Percentiles rank a stretch among this genome's conserved stretches.
phyloP scores from a whole-genome alignment of 345 rosid genomes.

The Populus davidiana region DNA sequence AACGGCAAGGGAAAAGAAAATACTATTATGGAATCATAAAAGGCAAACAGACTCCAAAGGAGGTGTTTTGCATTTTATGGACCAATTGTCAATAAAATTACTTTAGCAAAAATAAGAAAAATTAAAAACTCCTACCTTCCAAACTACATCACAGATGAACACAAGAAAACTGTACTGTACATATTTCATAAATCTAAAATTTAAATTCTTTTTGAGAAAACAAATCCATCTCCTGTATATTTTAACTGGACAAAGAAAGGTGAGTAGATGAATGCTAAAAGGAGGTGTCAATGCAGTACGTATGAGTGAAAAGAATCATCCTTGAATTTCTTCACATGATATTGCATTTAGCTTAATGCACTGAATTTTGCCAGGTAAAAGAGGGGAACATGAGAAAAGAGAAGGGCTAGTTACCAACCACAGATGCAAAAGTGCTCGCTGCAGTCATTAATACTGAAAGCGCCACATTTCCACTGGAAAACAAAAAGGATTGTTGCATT shows the following conservation, averaged over 20 bases:
- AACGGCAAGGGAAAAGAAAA: slow-evolving; percentile 7
- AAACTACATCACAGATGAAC: background rate
- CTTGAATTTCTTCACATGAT: background rate
- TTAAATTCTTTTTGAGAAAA: background rate
- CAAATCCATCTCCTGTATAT: background rate
- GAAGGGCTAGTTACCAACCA: slow-evolving; percentile 49
- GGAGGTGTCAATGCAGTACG: background rate
- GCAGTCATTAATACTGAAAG: slow-evolving; percentile 93
- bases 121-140: background rate
- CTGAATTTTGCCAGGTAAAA: background rate
- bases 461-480: slow-evolving; percentile 81
- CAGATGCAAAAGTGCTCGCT: slow-evolving; percentile 80
- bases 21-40: background rate
- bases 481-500: slow-evolving; percentile 24
- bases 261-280: background rate
- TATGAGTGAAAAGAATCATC: background rate
- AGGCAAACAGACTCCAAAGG: background rate
- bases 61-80: background rate
- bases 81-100: background rate
- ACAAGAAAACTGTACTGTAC: background rate
- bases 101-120: background rate
- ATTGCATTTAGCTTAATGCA: background rate
- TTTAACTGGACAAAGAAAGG: background rate
- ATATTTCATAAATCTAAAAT: background rate
- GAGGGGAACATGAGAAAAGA: slow-evolving; percentile 7